These are phyloP conservation scores for Ustilago shanxiensis DNA, from an alignment of 1,284 basidiomycete genomes.

Conservation along the genomic window DNA sequence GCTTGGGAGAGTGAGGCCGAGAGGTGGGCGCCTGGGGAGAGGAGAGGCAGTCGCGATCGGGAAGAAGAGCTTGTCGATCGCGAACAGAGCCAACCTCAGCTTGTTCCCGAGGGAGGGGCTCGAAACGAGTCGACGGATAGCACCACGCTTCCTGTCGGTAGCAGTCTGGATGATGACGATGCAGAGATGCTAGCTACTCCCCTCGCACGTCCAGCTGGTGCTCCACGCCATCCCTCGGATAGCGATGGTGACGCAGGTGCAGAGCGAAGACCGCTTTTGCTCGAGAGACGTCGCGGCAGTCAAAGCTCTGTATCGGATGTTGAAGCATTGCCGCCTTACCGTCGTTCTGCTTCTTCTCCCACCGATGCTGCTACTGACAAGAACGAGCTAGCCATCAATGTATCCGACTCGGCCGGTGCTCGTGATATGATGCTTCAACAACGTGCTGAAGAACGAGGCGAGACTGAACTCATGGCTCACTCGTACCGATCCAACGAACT, in stretches of 20 bases:
- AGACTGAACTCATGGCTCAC: conserved; percentile 39
- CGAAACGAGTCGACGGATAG: conserved; percentile 23
- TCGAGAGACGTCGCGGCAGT: conserved; percentile 42
- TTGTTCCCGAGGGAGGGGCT: not conserved
- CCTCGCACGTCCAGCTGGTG: conserved; percentile 30
- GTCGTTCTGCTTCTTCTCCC: conserved; percentile 20
- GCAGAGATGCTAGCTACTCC: conserved; percentile 47
- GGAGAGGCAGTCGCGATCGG: conserved; percentile 30
- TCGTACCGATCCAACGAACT: conserved; percentile 49
- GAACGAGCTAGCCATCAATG: conserved; percentile 42
- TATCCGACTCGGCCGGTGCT: conserved; percentile 55
- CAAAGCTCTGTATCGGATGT: conserved; percentile 48
- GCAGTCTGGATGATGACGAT: conserved; percentile 49
- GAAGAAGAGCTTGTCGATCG: not conserved
- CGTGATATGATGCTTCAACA: conserved; percentile 60
- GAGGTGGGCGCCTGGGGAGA: conserved; percentile 25
- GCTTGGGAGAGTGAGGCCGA: conserved; percentile 61
- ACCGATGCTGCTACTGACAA: conserved; percentile 27
- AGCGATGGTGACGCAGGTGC: conserved; percentile 28
- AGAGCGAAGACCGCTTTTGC: conserved; percentile 31
- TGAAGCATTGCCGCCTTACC: conserved; percentile 30
- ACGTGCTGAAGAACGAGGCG: conserved; percentile 47
- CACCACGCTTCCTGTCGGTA: conserved; percentile 27
- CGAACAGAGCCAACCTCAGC: conserved; percentile 17
- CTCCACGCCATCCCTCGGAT: conserved; percentile 19